A percentile compares a stretch with the other conserved stretches of the same genome.
Evolutionary conservation across 495 filamentous ascomycete species (phyloP).

Genomic region (Elasticomyces elasticus): DNA sequence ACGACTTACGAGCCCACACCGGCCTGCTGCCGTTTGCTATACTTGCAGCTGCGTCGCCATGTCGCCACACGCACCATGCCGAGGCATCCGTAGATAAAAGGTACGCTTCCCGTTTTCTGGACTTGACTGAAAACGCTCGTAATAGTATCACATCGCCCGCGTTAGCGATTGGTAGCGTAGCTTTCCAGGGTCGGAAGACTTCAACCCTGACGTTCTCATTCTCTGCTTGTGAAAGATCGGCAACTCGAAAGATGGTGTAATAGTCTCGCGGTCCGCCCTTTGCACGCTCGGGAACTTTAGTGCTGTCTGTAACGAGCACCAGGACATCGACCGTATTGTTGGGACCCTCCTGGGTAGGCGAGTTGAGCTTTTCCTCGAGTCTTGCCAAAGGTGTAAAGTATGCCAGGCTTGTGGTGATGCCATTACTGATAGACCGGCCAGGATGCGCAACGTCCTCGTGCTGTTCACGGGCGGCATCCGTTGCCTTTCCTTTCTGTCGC

Average conservation of each 20-base stretch:
- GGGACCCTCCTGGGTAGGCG: constrained; percentile 19
- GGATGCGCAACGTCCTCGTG: neutral
- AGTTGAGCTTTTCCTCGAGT: constrained; percentile 35
- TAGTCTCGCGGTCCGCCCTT: constrained; percentile 61
- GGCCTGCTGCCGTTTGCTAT: constrained; percentile 5
- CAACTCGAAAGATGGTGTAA: constrained; percentile 56
- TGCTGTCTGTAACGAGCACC: constrained; percentile 51
- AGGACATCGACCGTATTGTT: constrained; percentile 48
- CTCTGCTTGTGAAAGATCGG: constrained; percentile 38
- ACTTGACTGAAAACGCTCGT: constrained; percentile 58
- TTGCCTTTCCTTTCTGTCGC: constrained; percentile 2
- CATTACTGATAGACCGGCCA: constrained; percentile 25
- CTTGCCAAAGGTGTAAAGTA: constrained; percentile 61
- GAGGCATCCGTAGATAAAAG: constrained; percentile 37
- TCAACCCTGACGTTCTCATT: constrained; percentile 40
- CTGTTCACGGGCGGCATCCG: neutral
- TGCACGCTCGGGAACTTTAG: constrained; percentile 46
- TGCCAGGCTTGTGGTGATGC: constrained; percentile 51
- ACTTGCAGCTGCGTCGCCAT: neutral
- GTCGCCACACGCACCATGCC: constrained; percentile 34
- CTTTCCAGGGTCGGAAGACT: constrained; percentile 64
- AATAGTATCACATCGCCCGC: constrained; percentile 71
- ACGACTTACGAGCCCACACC: constrained; percentile 24
- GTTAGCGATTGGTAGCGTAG: constrained; percentile 55
- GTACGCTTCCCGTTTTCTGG: constrained; percentile 40